Evolutionary conservation across 495 filamentous ascomycete genomes (phyloP).

Genomic region (Pseudevernia furfuracea): DNA sequence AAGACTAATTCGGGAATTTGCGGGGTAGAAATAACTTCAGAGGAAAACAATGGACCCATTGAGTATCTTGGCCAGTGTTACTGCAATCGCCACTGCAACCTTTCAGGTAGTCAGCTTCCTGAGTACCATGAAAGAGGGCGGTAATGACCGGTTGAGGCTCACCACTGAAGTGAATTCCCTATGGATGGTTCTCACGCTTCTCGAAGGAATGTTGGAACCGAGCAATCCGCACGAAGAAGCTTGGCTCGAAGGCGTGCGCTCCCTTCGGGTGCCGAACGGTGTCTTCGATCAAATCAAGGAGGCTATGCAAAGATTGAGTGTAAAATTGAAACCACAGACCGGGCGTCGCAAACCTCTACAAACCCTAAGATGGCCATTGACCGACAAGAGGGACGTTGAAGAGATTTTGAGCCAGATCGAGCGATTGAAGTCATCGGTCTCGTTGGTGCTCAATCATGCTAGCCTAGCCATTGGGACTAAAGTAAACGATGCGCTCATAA

Average conservation of each 20-base stretch:
- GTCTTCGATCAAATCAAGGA: slow-evolving; percentile 19
- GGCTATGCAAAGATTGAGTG: slow-evolving; percentile 6
- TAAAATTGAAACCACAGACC: slow-evolving; percentile 17
- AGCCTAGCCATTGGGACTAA: slow-evolving; percentile 19
- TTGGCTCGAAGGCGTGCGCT: slow-evolving; percentile 18
- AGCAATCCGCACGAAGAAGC: slow-evolving; percentile 14
- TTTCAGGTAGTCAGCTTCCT: slow-evolving; percentile 20
- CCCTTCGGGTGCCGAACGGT: slow-evolving; percentile 14
- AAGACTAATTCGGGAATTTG: not conserved
- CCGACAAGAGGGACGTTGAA: slow-evolving; percentile 20
- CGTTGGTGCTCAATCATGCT: slow-evolving; percentile 15
- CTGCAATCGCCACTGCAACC: slow-evolving; percentile 13
- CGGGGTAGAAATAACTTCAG: not conserved
- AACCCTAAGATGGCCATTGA: slow-evolving; percentile 20
- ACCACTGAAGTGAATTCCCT: slow-evolving; percentile 21
- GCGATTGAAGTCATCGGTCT: slow-evolving; percentile 19
- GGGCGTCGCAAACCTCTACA: slow-evolving; percentile 20
- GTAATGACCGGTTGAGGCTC: slow-evolving; percentile 19
- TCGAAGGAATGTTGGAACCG: slow-evolving; percentile 16
- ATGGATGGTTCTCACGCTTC: slow-evolving; percentile 21
- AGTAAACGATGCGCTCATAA: slow-evolving; percentile 11
- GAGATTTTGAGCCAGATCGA: slow-evolving; percentile 12
- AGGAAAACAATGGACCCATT: slow-evolving; percentile 10
- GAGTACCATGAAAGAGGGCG: slow-evolving; percentile 20
- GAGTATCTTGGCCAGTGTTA: slow-evolving; percentile 14